Conservation (phyloP, 1,284 basidiomycete genomes). For the Trametes sp. region DNA sequence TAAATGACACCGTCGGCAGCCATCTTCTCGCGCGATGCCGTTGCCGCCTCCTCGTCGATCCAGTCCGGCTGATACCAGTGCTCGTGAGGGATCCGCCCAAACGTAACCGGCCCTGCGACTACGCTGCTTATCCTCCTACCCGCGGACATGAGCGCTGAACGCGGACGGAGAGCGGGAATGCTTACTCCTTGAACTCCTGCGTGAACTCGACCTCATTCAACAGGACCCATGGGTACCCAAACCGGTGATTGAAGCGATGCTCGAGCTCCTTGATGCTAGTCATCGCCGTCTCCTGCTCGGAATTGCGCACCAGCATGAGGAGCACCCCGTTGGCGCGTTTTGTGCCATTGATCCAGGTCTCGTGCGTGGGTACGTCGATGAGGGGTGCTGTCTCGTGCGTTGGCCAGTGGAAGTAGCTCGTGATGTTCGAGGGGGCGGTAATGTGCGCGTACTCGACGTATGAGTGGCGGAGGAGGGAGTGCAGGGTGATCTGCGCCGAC, state of each 20-base stretch:
- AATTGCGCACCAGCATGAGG: conserved; percentile 69
- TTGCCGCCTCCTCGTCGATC: conserved; percentile 70
- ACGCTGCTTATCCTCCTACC: conserved; percentile 51
- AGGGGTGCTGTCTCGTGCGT: conserved; percentile 8
- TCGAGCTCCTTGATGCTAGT: conserved; percentile 63
- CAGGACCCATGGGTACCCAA: conserved; percentile 78
- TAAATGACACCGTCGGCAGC: conserved; percentile 1
- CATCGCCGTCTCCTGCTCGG: conserved; percentile 68
- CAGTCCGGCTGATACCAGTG: conserved; percentile 89
- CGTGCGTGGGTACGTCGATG: background rate
- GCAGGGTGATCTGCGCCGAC: conserved; percentile 25
- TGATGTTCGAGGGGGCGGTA: conserved; percentile 30
- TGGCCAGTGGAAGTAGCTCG: conserved; percentile 22
- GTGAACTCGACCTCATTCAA: conserved; percentile 77
- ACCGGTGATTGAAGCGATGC: conserved; percentile 71
- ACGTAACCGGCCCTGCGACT: conserved; percentile 49
- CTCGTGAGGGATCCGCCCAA: conserved; percentile 55
- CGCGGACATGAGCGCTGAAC: background rate
- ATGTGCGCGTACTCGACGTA: conserved; percentile 43
- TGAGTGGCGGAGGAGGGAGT: conserved; percentile 44
- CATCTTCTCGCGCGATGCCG: conserved; percentile 2
- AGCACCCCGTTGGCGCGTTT: conserved; percentile 44
- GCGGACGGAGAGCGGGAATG: background rate
- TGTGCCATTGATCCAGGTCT: conserved; percentile 9
- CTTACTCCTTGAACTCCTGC: conserved; percentile 71